These are phyloP conservation scores for Stromatinia cepivora DNA, from an alignment of 2,329 filamentous ascomycete genomes.

Conservation along the genomic window DNA sequence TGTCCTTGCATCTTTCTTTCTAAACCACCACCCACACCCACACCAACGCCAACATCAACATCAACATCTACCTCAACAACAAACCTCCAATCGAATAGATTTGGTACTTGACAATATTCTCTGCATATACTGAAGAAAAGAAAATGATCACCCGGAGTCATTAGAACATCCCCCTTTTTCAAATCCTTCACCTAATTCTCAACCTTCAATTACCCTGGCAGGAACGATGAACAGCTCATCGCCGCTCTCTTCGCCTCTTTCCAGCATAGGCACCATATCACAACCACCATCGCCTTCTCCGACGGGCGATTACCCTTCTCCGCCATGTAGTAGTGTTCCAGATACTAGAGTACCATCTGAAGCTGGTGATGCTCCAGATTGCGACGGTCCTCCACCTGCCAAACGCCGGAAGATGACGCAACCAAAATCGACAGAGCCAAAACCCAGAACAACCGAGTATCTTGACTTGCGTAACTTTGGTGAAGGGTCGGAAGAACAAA, in stretches of 20 bases:
- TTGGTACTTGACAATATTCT: background rate
- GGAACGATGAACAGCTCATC: constrained; percentile 28
- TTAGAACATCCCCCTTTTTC: constrained; percentile 17
- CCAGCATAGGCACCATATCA: constrained; percentile 42
- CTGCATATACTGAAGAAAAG: background rate
- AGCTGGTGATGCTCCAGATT: constrained; percentile 30
- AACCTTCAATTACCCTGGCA: background rate
- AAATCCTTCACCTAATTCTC: background rate
- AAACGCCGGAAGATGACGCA: constrained; percentile 73
- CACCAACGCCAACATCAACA: background rate
- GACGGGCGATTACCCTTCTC: constrained; percentile 38
- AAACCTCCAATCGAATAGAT: background rate
- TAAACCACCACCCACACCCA: background rate
- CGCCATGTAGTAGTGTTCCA: constrained; percentile 36
- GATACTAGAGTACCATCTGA: constrained; percentile 31
- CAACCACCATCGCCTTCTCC: constrained; percentile 37
- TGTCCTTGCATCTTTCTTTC: background rate
- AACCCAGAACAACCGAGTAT: constrained; percentile 76
- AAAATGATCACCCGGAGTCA: constrained; percentile 23
- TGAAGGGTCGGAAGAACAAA: constrained; percentile 48
- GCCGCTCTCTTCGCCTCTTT: constrained; percentile 41
- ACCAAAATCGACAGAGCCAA: constrained; percentile 42
- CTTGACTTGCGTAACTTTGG: constrained; percentile 65
- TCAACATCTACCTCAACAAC: background rate
- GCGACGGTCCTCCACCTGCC: constrained; percentile 65